Percentiles rank a stretch among this genome's conserved stretches.
These are phyloP conservation scores for Pseudogymnoascus sp. DNA, from an alignment of 2,329 filamentous ascomycete genomes.

Conservation along the genomic window DNA sequence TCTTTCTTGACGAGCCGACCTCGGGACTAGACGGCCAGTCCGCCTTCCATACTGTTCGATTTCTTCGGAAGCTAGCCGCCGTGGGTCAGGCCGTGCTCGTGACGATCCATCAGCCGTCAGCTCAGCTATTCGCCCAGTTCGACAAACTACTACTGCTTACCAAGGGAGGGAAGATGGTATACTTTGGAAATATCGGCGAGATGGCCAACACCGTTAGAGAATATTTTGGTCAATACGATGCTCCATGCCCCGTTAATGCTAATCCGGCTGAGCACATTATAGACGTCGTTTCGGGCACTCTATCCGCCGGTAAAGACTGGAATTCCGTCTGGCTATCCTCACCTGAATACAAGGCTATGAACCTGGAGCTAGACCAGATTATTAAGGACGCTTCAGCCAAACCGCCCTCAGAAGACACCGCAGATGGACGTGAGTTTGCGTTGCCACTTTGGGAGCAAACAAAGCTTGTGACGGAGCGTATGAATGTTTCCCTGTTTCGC, in stretches of 20 bases:
- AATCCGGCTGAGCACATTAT: constrained; percentile 44
- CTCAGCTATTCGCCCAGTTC: constrained; percentile 48
- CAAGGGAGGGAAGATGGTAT: constrained; percentile 59
- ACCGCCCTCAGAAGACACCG: constrained; percentile 32
- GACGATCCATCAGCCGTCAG: constrained; percentile 50
- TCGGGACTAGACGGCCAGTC: constrained; percentile 57
- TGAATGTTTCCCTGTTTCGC: constrained; percentile 54
- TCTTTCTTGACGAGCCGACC: constrained; percentile 58
- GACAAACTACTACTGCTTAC: constrained; percentile 59
- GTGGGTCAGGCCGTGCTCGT: constrained; percentile 48
- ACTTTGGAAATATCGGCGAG: constrained; percentile 61
- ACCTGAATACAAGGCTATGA: constrained; percentile 48
- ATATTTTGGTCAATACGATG: constrained; percentile 58
- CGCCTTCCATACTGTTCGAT: constrained; percentile 56
- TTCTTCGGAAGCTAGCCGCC: constrained; percentile 55
- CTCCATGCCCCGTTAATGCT: constrained; percentile 42
- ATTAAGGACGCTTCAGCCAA: constrained; percentile 47
- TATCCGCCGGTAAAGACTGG: constrained; percentile 53
- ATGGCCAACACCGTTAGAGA: constrained; percentile 50
- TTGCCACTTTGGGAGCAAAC: constrained; percentile 59
- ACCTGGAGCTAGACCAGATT: constrained; percentile 57
- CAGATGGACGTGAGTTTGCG: constrained; percentile 64
- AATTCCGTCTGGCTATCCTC: constrained; percentile 65
- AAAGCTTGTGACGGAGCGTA: constrained; percentile 56
- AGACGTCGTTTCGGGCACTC: constrained; percentile 39